Percentiles rank a stretch among this genome's conserved stretches.
Evolutionary conservation across 116 monocot genomes (phyloP).

Genomic region (Dioscorea cayenensis): DNA sequence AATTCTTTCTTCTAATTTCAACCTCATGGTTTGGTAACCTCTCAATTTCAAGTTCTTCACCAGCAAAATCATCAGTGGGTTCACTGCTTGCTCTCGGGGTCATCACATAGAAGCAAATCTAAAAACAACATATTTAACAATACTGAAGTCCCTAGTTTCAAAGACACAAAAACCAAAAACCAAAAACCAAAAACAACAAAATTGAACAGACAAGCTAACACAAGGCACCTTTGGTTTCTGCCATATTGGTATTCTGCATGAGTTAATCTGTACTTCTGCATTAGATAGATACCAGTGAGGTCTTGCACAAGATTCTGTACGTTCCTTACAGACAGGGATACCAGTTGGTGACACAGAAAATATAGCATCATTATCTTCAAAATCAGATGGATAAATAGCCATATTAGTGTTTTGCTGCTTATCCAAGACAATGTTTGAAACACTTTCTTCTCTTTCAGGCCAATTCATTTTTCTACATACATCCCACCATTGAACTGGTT

Average conservation of each 20-base stretch:
- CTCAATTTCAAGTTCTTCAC: conserved; percentile 90
- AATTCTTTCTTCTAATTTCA: conserved; percentile 74
- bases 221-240: conserved; percentile 73
- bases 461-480: conserved; percentile 84
- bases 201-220: not conserved
- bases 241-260: conserved; percentile 76
- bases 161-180: not conserved
- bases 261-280: conserved; percentile 79
- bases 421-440: conserved; percentile 24
- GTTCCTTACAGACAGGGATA: conserved; percentile 34
- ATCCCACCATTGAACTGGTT: conserved; percentile 99
- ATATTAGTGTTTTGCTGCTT: conserved; percentile 22
- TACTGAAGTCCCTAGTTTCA: conserved; percentile 1
- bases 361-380: conserved; percentile 37
- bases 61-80: conserved; percentile 14
- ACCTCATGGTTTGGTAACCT: conserved; percentile 48
- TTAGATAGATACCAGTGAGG: conserved; percentile 82
- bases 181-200: not conserved
- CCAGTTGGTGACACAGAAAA: conserved; percentile 26
- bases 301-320: conserved; percentile 31
- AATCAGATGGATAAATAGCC: conserved; percentile 42
- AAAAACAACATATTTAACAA: not conserved
- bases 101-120: conserved; percentile 80
- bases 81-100: conserved; percentile 9
- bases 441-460: conserved; percentile 84